phyloP scores from a whole-genome alignment of 2,329 filamentous ascomycete genomes.

The Trichoderma sp. region DNA sequence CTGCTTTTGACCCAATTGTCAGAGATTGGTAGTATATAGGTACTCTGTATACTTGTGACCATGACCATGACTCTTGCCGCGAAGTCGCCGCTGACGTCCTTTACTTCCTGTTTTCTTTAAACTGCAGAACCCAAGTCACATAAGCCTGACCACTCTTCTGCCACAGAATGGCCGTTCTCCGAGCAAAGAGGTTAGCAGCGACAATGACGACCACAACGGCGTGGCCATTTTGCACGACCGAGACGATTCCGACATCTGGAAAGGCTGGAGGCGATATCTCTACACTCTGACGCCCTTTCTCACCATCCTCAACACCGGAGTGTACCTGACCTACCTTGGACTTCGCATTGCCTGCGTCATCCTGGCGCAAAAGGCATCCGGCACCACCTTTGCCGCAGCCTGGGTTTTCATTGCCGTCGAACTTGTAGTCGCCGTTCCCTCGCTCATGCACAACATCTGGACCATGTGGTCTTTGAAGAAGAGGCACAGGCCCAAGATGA shows the following conservation, averaged over 20 bases:
- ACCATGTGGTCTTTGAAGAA: slow-evolving; percentile 59
- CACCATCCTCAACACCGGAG: slow-evolving; percentile 42
- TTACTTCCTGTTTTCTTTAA: not conserved
- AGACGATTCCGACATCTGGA: slow-evolving; percentile 47
- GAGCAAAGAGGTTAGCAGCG: slow-evolving; percentile 37
- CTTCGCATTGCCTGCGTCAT: slow-evolving; percentile 55
- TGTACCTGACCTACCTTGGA: slow-evolving; percentile 52
- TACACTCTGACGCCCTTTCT: slow-evolving; percentile 42
- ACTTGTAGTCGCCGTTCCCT: slow-evolving; percentile 53
- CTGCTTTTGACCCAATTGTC: not conserved
- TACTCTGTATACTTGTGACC: not conserved
- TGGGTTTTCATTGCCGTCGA: slow-evolving; percentile 61
- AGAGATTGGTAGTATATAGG: not conserved
- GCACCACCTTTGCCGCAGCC: slow-evolving; percentile 48
- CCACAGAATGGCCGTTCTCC: slow-evolving; percentile 34
- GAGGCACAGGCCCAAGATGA: slow-evolving; percentile 54
- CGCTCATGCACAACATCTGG: slow-evolving; percentile 59
- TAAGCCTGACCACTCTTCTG: slow-evolving; percentile 44
- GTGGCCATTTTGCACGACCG: slow-evolving; percentile 46
- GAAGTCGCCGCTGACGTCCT: slow-evolving; percentile 21
- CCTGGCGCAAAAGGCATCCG: slow-evolving; percentile 47
- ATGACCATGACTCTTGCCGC: slow-evolving; percentile 12
- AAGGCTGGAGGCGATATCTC: slow-evolving; percentile 45
- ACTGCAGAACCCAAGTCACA: slow-evolving; percentile 44
- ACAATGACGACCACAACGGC: slow-evolving; percentile 32